Conservation (phyloP, 139 green algal species). For the Chlamydomonas incerta region DNA sequence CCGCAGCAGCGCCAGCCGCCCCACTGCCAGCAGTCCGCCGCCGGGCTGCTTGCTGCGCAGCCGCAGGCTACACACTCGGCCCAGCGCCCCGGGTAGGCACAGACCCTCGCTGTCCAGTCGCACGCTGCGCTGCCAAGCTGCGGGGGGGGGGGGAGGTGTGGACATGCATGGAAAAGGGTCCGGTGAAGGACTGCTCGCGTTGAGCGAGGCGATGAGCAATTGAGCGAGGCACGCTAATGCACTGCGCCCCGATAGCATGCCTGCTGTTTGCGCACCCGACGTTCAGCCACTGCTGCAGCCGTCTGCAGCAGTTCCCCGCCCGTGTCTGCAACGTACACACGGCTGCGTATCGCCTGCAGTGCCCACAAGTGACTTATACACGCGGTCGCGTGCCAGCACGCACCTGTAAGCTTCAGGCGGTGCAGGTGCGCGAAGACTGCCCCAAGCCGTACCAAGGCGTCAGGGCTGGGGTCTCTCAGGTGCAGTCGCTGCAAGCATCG, state of each 20-base stretch:
- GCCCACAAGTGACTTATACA: too few relatives aligned
- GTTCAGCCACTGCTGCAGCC: too few relatives aligned
- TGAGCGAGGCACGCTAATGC: too few relatives aligned
- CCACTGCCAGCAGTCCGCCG: constrained; percentile 6
- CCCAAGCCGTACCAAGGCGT: background rate
- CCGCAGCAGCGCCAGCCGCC: background rate
- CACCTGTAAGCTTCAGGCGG: background rate
- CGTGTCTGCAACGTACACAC: too few relatives aligned
- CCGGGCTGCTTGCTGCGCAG: constrained; percentile 35
- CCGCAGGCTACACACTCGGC: background rate
- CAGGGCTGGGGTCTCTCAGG: constrained; percentile 6
- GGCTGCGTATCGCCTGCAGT: too few relatives aligned
- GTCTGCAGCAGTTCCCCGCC: too few relatives aligned
- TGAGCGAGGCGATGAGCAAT: too few relatives aligned
- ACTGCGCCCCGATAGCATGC: too few relatives aligned
- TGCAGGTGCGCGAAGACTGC: background rate
- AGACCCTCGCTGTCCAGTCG: background rate
- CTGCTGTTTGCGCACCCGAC: too few relatives aligned
- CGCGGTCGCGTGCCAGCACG: too few relatives aligned
- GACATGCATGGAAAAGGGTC: too few relatives aligned
- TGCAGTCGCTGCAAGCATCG: constrained; percentile 28
- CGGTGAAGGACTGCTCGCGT: too few relatives aligned
- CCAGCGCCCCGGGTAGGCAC: background rate
- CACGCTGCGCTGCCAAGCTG: background rate
- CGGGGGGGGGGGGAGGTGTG: background rate